Percentiles rank a stretch among this genome's conserved stretches.
Evolutionary conservation across 2,329 filamentous ascomycete species (phyloP).

Genomic region (Trichoderma asperellum): DNA sequence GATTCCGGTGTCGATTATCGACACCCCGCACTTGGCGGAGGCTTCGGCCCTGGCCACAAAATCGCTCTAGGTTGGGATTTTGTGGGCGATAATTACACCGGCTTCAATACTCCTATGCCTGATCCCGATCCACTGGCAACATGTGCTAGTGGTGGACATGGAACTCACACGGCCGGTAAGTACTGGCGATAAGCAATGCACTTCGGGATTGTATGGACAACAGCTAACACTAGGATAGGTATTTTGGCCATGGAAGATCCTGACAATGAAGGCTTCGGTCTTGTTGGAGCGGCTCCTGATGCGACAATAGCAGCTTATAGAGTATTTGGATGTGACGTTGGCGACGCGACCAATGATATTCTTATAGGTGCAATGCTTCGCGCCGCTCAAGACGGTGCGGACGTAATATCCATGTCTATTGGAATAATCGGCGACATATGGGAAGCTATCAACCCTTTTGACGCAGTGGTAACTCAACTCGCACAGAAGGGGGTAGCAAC

Average conservation of each 20-base stretch:
- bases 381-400: not conserved
- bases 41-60: not conserved
- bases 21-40: constrained; percentile 12
- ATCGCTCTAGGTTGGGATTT: not conserved
- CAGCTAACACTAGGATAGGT: not conserved
- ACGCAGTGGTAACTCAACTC: not conserved
- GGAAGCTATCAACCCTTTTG: not conserved
- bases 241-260: not conserved
- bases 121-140: not conserved
- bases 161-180: not conserved
- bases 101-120: not conserved
- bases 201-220: not conserved
- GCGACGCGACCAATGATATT: not conserved
- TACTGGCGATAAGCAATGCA: not conserved
- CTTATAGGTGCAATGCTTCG: not conserved
- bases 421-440: not conserved
- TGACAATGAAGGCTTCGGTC: not conserved
- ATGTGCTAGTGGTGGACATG: not conserved
- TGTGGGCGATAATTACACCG: not conserved
- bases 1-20: constrained; percentile 14
- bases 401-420: not conserved
- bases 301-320: not conserved
- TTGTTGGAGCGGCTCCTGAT: not conserved
- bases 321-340: not conserved
- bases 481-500: not conserved